A percentile compares a stretch with the other conserved stretches of the same genome.
Evolutionary conservation across 495 filamentous ascomycete genomes (phyloP).

Genomic region (Massariosphaeria phaeospora): DNA sequence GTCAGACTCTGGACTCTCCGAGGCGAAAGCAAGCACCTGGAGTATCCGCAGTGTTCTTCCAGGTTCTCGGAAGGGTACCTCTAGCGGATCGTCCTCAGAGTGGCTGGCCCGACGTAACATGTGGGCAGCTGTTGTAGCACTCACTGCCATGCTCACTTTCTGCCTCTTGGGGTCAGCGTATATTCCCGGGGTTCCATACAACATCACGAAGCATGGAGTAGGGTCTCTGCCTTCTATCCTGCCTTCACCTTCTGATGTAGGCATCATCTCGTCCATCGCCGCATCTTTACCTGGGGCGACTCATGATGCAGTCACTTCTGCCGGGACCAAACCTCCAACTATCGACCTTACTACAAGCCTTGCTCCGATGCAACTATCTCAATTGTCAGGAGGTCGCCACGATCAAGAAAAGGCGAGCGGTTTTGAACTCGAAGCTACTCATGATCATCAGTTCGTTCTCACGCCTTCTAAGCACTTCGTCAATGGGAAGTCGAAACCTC

Average conservation of each 20-base stretch:
- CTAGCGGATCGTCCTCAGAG: background rate
- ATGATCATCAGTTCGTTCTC: constrained; percentile 57
- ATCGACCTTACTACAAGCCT: too few relatives aligned
- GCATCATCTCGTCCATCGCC: background rate
- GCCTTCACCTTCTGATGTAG: background rate
- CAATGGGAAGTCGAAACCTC: constrained; percentile 44
- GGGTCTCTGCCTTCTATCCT: background rate
- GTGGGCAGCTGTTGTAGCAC: background rate
- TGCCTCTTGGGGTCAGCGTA: background rate
- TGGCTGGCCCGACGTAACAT: background rate
- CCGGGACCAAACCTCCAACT: too few relatives aligned
- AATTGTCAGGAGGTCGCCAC: too few relatives aligned
- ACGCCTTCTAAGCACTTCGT: constrained; percentile 51
- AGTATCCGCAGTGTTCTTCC: background rate
- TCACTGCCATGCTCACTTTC: background rate
- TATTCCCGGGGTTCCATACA: background rate
- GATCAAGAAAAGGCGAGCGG: constrained; percentile 43
- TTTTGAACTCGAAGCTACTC: constrained; percentile 59
- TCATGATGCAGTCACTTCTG: background rate
- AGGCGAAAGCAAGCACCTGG: background rate
- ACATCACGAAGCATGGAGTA: background rate
- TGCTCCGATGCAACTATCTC: too few relatives aligned
- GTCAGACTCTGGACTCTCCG: background rate
- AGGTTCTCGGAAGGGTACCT: background rate
- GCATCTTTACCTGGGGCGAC: background rate